A percentile compares a stretch with the other conserved stretches of the same genome.
These are phyloP conservation scores for Elsinoe necatrix DNA, from an alignment of 2,329 filamentous ascomycete species.

Conservation along the genomic window DNA sequence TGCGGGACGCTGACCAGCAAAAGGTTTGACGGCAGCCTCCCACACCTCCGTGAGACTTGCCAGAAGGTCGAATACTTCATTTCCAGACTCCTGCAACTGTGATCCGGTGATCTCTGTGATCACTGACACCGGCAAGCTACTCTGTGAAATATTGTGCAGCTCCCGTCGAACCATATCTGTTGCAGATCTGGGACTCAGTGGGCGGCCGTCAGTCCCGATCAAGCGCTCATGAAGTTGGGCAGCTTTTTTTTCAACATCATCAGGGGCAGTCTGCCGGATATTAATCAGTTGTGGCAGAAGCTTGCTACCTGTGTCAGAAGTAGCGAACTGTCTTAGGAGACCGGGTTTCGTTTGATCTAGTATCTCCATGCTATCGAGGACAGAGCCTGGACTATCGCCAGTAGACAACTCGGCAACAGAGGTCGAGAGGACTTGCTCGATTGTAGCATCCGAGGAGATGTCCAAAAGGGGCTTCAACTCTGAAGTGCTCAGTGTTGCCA, in stretches of 20 bases:
- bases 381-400: slow-evolving; percentile 26
- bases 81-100: neutral
- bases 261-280: slow-evolving; percentile 45
- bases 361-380: slow-evolving; percentile 35
- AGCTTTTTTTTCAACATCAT: slow-evolving; percentile 42
- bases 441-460: slow-evolving; percentile 20
- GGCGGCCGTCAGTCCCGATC: neutral
- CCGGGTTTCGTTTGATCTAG: slow-evolving; percentile 13
- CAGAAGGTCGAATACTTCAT: neutral
- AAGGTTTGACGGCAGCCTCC: slow-evolving; percentile 51
- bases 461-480: neutral
- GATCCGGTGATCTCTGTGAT: slow-evolving; percentile 34
- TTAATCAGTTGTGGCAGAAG: slow-evolving; percentile 46
- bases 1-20: slow-evolving; percentile 48
- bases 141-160: neutral
- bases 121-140: slow-evolving; percentile 20
- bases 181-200: neutral
- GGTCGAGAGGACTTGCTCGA: slow-evolving; percentile 20
- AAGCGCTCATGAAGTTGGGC: slow-evolving; percentile 23
- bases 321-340: slow-evolving; percentile 29
- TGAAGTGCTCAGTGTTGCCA: neutral
- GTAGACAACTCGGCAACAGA: slow-evolving; percentile 19
- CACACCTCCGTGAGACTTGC: slow-evolving; percentile 42
- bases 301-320: slow-evolving; percentile 40
- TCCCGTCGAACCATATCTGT: neutral